Evolutionary conservation across 2,329 filamentous ascomycete genomes (phyloP).

Genomic region (Phialophora tarda): DNA sequence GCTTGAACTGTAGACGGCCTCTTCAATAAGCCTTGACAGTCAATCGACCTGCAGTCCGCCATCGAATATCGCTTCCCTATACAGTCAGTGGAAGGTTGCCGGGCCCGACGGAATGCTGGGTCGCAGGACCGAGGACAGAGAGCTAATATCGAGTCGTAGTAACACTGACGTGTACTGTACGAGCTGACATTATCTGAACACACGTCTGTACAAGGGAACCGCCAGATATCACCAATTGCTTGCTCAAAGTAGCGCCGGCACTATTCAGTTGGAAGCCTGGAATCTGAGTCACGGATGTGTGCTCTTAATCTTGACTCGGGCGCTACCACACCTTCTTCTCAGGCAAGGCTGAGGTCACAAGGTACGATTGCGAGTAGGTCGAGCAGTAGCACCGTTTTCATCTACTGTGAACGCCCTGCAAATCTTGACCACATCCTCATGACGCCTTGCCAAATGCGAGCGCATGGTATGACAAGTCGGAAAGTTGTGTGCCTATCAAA

Average conservation of each 20-base stretch:
- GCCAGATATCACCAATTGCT: too few relatives aligned
- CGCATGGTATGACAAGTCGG: not conserved
- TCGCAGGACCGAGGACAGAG: not conserved
- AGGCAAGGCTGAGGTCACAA: not conserved
- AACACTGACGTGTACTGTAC: not conserved
- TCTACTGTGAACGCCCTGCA: not conserved
- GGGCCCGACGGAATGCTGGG: not conserved
- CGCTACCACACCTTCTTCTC: not conserved
- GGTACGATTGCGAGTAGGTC: not conserved
- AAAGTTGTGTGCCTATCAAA: slow-evolving; percentile 11
- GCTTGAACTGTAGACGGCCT: not conserved
- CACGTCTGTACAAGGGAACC: too few relatives aligned
- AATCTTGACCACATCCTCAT: not conserved
- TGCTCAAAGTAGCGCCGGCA: not conserved
- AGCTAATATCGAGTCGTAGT: not conserved
- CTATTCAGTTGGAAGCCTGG: not conserved
- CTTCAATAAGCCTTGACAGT: not conserved
- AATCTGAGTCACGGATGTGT: not conserved
- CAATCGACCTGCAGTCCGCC: not conserved
- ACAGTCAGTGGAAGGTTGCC: not conserved
- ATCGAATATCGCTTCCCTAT: not conserved
- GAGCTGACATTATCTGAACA: not conserved
- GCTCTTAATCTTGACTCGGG: not conserved
- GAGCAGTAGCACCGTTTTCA: not conserved
- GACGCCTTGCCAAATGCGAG: not conserved